Conservation (phyloP, 2,329 filamentous ascomycete species). For the Aspergillus novoparasiticus region DNA sequence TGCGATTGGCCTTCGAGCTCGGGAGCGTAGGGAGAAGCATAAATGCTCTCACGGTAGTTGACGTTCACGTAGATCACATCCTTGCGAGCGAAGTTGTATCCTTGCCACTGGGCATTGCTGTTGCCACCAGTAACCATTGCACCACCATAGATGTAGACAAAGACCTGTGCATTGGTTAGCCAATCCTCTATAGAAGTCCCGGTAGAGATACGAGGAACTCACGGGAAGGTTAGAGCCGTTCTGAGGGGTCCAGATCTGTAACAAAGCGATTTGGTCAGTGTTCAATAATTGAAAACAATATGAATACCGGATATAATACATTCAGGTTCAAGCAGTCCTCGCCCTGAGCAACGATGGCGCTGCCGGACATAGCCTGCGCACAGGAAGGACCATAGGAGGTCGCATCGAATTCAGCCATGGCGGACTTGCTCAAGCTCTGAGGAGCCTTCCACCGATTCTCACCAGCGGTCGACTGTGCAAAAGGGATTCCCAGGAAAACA, state of each 20-base stretch:
- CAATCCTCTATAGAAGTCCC: too few species aligned
- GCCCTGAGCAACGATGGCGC: constrained; percentile 22
- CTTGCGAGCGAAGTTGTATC: constrained; percentile 25
- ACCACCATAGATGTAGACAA: constrained; percentile 61
- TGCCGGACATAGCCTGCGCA: constrained; percentile 27
- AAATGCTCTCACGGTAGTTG: constrained; percentile 27
- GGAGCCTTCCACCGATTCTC: constrained; percentile 27
- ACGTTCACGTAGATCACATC: constrained; percentile 28
- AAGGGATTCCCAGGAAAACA: constrained; percentile 28
- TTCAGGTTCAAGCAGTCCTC: constrained; percentile 27
- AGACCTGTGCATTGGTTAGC: constrained; percentile 7
- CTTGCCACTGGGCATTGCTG: constrained; percentile 28
- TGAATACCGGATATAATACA: background rate
- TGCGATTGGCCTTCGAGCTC: constrained; percentile 25
- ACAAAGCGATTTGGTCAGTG: background rate
- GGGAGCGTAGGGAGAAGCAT: constrained; percentile 23
- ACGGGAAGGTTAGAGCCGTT: constrained; percentile 17
- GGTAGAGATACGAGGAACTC: background rate
- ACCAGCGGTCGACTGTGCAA: constrained; percentile 23
- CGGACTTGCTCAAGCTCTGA: constrained; percentile 12
- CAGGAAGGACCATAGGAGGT: constrained; percentile 23
- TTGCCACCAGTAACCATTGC: constrained; percentile 57
- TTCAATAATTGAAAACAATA: background rate
- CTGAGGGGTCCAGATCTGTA: constrained; percentile 22
- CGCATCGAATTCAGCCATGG: constrained; percentile 18